Percentiles rank a stretch among this genome's conserved stretches.
Evolutionary conservation across 2,329 filamentous ascomycete genomes (phyloP).

Genomic region (Neophaeococcomyces aloes): DNA sequence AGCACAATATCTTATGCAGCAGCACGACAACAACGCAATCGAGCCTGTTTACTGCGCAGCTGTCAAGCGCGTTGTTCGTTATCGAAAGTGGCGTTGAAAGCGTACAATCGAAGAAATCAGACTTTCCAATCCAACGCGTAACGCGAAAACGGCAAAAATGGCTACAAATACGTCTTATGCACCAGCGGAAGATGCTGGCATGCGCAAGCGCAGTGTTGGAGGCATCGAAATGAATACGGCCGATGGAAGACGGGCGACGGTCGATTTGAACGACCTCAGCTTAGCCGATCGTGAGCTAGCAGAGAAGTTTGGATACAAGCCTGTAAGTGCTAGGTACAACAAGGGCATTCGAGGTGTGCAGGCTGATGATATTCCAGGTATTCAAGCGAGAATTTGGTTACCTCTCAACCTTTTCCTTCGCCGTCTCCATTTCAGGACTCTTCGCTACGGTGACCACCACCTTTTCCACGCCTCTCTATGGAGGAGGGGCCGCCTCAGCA

Average conservation of each 20-base stretch:
- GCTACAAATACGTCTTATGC: neutral
- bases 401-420: slow-evolving; percentile 50
- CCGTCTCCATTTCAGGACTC: slow-evolving; percentile 46
- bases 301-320: slow-evolving; percentile 26
- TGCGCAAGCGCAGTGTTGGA: slow-evolving; percentile 16
- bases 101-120: neutral
- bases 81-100: slow-evolving; percentile 18
- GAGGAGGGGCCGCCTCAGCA: slow-evolving; percentile 44
- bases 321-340: slow-evolving; percentile 14
- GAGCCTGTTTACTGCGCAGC: slow-evolving; percentile 12
- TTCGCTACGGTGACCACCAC: slow-evolving; percentile 48
- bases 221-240: slow-evolving; percentile 15
- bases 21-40: slow-evolving; percentile 8
- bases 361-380: slow-evolving; percentile 9
- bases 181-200: slow-evolving; percentile 6
- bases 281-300: slow-evolving; percentile 23
- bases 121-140: neutral
- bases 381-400: slow-evolving; percentile 49
- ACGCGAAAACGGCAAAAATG: neutral
- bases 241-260: slow-evolving; percentile 14
- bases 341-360: neutral
- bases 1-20: slow-evolving; percentile 12
- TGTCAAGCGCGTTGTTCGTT: slow-evolving; percentile 16
- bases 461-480: slow-evolving; percentile 43
- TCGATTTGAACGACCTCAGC: slow-evolving; percentile 22